Percentiles rank a stretch among this genome's conserved stretches.
phyloP scores from a whole-genome alignment of 1,284 basidiomycete species.

The Bondarzewia mesenterica region DNA sequence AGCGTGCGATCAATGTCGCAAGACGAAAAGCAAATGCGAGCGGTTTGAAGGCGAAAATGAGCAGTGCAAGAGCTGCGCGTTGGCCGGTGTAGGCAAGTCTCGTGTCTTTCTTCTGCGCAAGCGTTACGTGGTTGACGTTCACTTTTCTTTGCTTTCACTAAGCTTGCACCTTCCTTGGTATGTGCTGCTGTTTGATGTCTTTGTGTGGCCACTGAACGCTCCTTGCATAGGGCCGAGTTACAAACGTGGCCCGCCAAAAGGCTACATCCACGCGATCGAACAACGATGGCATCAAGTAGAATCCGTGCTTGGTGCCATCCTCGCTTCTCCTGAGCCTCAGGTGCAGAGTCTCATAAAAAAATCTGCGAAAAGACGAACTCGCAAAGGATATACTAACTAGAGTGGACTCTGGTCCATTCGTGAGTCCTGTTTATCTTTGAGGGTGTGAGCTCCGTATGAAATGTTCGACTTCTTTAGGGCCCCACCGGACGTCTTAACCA shows the following conservation, averaged over 20 bases:
- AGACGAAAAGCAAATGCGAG: constrained; percentile 83
- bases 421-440: constrained; percentile 24
- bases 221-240: constrained; percentile 59
- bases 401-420: constrained; percentile 72
- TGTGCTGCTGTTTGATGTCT: constrained; percentile 6
- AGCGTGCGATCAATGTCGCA: constrained; percentile 82
- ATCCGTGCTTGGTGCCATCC: constrained; percentile 69
- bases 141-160: constrained; percentile 6
- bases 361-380: constrained; percentile 61
- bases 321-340: constrained; percentile 65
- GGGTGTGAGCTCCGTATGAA: constrained; percentile 6
- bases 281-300: constrained; percentile 86
- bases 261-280: constrained; percentile 86
- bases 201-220: background rate
- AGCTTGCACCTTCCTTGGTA: constrained; percentile 78
- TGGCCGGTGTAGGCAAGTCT: constrained; percentile 48
- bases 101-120: constrained; percentile 2
- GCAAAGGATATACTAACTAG: constrained; percentile 64
- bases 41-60: constrained; percentile 40
- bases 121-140: background rate
- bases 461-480: constrained; percentile 37
- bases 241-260: constrained; percentile 83
- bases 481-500: constrained; percentile 49
- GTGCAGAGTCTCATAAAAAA: constrained; percentile 61
- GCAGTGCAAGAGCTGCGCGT: constrained; percentile 62